These are phyloP conservation scores for Phaffomyces thermotolerans DNA, from an alignment of 805 yeast species.

Conservation along the genomic window DNA sequence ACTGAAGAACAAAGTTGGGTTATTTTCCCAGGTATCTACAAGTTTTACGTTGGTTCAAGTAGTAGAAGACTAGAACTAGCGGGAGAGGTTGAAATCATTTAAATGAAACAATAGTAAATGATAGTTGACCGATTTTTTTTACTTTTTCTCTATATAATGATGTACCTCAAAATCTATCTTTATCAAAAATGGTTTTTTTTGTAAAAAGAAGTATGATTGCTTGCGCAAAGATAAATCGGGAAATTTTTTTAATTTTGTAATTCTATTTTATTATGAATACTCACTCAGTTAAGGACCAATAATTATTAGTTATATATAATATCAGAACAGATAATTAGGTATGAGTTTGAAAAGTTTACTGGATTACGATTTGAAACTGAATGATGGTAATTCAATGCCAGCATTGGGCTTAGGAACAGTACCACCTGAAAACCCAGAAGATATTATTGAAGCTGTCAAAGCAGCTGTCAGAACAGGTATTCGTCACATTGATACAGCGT, in stretches of 20 bases:
- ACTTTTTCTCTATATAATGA: too few relatives aligned
- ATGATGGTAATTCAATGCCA: conserved; percentile 55
- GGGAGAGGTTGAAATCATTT: conserved; percentile 28
- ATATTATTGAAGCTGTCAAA: conserved; percentile 42
- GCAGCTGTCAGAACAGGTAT: conserved; percentile 42
- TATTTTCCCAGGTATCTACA: conserved; percentile 48
- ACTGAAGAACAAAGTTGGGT: conserved; percentile 49
- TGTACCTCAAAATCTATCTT: too few relatives aligned
- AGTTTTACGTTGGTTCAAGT: conserved; percentile 43
- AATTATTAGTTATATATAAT: neutral
- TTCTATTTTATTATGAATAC: too few relatives aligned
- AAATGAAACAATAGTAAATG: neutral
- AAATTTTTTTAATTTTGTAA: too few relatives aligned
- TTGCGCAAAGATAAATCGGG: too few relatives aligned
- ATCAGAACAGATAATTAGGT: neutral
- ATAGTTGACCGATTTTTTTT: too few relatives aligned
- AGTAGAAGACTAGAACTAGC: conserved; percentile 40
- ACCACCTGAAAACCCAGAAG: conserved; percentile 36
- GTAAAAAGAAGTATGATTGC: too few relatives aligned
- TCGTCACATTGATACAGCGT: conserved; percentile 72
- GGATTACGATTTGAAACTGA: conserved; percentile 25
- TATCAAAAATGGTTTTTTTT: too few relatives aligned
- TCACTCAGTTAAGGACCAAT: too few relatives aligned
- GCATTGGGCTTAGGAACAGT: conserved; percentile 68
- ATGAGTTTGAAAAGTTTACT: conserved; percentile 15